Evolutionary conservation across 2,329 filamentous ascomycete genomes (phyloP).

Genomic region (Alternaria conjuncta): DNA sequence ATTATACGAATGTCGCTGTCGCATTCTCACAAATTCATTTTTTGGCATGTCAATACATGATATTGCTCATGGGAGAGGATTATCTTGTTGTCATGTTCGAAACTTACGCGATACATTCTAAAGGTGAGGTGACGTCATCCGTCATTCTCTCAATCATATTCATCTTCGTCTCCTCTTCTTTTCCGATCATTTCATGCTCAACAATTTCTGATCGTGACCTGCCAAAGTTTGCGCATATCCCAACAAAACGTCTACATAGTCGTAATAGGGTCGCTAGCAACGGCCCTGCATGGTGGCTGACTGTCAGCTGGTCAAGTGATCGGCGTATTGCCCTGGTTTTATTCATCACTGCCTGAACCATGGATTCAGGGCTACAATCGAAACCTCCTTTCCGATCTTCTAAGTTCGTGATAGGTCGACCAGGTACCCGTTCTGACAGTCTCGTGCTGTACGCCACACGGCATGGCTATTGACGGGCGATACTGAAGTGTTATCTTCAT

Average conservation of each 20-base stretch:
- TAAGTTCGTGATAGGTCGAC: background rate
- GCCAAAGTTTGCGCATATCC: background rate
- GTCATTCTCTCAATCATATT: background rate
- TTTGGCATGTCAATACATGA: too few relatives aligned
- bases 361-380: background rate
- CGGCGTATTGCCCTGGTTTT: background rate
- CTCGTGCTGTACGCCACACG: background rate
- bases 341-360: background rate
- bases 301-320: background rate
- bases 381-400: too few relatives aligned
- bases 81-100: too few relatives aligned
- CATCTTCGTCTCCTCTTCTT: background rate
- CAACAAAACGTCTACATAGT: background rate
- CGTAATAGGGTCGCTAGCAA: background rate
- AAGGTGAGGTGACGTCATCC: background rate
- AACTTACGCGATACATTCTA: too few relatives aligned
- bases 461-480: background rate
- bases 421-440: background rate
- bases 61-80: too few relatives aligned
- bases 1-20: too few relatives aligned
- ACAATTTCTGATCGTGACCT: background rate
- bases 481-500: fast-evolving
- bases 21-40: too few relatives aligned
- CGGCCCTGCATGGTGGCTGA: background rate
- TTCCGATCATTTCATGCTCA: background rate